Percentiles rank a stretch among this genome's conserved stretches.
These are phyloP conservation scores for Arachis monticola DNA, from an alignment of 331 rosid species.

Conservation along the genomic window DNA sequence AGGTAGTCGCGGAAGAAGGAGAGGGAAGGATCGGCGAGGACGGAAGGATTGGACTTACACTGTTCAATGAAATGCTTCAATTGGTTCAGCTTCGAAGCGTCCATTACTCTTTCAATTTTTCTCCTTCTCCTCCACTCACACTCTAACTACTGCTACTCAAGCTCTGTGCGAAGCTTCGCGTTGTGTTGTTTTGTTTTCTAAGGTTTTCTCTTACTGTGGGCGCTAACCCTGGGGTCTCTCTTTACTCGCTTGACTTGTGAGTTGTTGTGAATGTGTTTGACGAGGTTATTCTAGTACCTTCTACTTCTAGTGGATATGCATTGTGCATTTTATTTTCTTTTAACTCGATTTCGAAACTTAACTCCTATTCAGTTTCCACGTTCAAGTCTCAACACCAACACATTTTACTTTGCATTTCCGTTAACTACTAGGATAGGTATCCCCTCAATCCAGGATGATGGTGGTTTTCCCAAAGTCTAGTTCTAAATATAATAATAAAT, in stretches of 20 bases:
- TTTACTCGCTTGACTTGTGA: conserved; percentile 21
- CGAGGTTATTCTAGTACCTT: conserved; percentile 53
- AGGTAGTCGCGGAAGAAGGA: conserved; percentile 93
- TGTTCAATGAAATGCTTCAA: conserved; percentile 76
- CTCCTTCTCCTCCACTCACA: neutral
- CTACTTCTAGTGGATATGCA: conserved; percentile 35
- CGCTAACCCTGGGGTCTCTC: neutral
- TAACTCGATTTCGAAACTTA: neutral
- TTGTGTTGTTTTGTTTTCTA: neutral
- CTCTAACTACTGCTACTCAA: neutral
- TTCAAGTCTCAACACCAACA: too few relatives aligned
- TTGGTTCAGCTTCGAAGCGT: conserved; percentile 64
- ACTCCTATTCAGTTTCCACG: neutral
- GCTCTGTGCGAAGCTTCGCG: too few relatives aligned
- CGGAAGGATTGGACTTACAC: conserved; percentile 77
- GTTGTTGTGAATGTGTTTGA: neutral
- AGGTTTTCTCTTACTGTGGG: neutral
- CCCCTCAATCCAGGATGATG: neutral
- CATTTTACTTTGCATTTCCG: neutral
- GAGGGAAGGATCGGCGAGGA: conserved; percentile 78
- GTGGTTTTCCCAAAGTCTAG: too few relatives aligned
- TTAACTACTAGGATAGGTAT: neutral
- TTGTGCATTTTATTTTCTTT: too few relatives aligned
- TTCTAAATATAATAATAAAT: too few relatives aligned
- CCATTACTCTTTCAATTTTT: conserved; percentile 47